Conservation (phyloP, 2,329 filamentous ascomycete genomes). For the Bimuria novae-zelandiae region DNA sequence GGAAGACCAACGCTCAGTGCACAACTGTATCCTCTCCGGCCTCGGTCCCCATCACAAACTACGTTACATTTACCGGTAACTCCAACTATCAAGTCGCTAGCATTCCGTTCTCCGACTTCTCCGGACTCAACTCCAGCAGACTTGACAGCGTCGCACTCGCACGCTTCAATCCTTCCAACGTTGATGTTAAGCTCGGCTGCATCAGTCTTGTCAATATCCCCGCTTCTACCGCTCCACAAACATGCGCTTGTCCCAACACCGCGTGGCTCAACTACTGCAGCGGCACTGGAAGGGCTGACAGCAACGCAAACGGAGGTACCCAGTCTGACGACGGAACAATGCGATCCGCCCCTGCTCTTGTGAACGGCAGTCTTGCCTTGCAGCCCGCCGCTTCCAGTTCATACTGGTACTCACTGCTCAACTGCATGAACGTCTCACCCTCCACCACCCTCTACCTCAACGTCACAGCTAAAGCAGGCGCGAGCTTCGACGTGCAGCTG, state of each 20-base stretch:
- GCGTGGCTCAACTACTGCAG: constrained; percentile 17
- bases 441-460: constrained; percentile 9
- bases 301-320: constrained; percentile 8
- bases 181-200: constrained; percentile 11
- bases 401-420: constrained; percentile 14
- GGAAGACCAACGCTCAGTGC: constrained; percentile 9
- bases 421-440: constrained; percentile 8
- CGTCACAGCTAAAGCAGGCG: constrained; percentile 10
- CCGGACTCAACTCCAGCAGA: constrained; percentile 11
- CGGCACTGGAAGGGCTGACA: constrained; percentile 4
- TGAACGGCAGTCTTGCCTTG: constrained; percentile 7
- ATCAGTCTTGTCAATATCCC: constrained; percentile 5
- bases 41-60: constrained; percentile 12
- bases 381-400: constrained; percentile 8
- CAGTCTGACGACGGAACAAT: constrained; percentile 16
- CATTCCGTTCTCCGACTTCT: constrained; percentile 13
- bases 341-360: constrained; percentile 3
- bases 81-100: constrained; percentile 9
- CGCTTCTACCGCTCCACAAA: neutral
- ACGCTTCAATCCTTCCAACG: constrained; percentile 7
- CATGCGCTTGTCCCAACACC: constrained; percentile 9
- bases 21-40: constrained; percentile 2
- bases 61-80: constrained; percentile 8
- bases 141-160: constrained; percentile 10
- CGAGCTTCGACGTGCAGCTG: constrained; percentile 15